A percentile compares a stretch with the other conserved stretches of the same genome.
phyloP scores from a whole-genome alignment of 208 protist genomes.

The Phytomonas sp. region DNA sequence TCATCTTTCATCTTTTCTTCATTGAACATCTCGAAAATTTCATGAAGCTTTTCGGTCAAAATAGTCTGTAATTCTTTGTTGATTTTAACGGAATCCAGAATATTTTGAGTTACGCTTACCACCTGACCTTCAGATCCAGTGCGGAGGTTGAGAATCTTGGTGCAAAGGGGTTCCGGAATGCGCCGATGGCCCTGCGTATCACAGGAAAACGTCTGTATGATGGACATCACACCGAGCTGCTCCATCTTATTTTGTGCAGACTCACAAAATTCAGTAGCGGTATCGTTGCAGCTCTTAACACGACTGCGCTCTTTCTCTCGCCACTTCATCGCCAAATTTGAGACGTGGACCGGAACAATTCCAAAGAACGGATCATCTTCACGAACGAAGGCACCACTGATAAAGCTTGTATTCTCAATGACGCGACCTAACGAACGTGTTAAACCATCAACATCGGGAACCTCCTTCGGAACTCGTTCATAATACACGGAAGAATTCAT shows the following conservation, averaged over 20 bases:
- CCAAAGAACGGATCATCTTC: conserved; percentile 82
- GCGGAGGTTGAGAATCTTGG: conserved; percentile 47
- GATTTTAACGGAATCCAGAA: conserved; percentile 39
- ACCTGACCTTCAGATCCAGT: conserved; percentile 22
- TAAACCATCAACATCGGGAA: conserved; percentile 43
- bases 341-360: conserved; percentile 74
- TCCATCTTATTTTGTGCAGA: conserved; percentile 32
- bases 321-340: conserved; percentile 32
- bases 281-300: conserved; percentile 31
- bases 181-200: conserved; percentile 33
- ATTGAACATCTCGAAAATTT: conserved; percentile 43
- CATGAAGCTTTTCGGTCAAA: conserved; percentile 35
- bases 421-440: conserved; percentile 51
- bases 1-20: conserved; percentile 43
- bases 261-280: conserved; percentile 24
- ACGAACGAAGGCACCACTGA: conserved; percentile 43
- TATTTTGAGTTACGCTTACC: conserved; percentile 27
- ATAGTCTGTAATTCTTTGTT: conserved; percentile 50
- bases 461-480: conserved; percentile 57
- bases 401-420: conserved; percentile 41
- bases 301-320: conserved; percentile 51
- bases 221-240: conserved; percentile 41
- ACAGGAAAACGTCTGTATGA: conserved; percentile 52
- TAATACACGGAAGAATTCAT: conserved; percentile 78
- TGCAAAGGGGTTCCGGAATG: conserved; percentile 55